phyloP scores from a whole-genome alignment of 192 early-diverging fungal genomes.

The Coemansia sp. region DNA sequence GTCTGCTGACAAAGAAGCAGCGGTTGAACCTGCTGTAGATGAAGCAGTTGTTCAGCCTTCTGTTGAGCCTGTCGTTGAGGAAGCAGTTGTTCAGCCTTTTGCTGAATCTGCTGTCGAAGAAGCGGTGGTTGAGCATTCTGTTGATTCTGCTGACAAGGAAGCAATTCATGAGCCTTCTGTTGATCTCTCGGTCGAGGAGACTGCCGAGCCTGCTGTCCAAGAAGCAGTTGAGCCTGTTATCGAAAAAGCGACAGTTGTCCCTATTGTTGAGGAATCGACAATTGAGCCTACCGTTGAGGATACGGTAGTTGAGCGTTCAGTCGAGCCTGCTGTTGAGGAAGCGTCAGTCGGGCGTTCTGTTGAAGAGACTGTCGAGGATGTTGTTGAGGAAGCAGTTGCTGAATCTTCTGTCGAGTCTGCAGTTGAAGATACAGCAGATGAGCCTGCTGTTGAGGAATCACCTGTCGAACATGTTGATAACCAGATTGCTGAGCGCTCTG shows the following conservation, averaged over 20 bases:
- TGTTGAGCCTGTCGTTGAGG: too few relatives aligned
- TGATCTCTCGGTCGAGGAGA: not conserved
- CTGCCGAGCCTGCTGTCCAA: not conserved
- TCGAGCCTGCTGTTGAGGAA: not conserved
- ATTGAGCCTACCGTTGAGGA: not conserved
- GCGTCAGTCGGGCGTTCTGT: too few relatives aligned
- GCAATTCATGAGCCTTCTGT: not conserved
- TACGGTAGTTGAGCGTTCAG: too few relatives aligned
- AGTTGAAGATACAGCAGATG: not conserved
- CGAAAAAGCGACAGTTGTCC: not conserved
- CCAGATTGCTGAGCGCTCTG: not conserved
- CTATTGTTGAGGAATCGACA: not conserved
- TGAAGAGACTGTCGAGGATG: not conserved
- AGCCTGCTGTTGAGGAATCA: not conserved
- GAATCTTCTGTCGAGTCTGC: not conserved
- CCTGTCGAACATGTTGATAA: not conserved
- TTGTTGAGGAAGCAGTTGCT: not conserved
- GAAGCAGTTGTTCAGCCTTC: too few relatives aligned
- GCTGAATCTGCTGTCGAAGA: not conserved
- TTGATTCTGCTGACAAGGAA: not conserved
- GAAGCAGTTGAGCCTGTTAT: not conserved
- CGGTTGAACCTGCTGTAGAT: too few relatives aligned
- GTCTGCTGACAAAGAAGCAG: too few relatives aligned
- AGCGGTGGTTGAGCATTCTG: not conserved
- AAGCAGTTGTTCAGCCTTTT: not conserved